Evolutionary conservation across 345 rosid genomes (phyloP).

Genomic region (Microcos paniculata): DNA sequence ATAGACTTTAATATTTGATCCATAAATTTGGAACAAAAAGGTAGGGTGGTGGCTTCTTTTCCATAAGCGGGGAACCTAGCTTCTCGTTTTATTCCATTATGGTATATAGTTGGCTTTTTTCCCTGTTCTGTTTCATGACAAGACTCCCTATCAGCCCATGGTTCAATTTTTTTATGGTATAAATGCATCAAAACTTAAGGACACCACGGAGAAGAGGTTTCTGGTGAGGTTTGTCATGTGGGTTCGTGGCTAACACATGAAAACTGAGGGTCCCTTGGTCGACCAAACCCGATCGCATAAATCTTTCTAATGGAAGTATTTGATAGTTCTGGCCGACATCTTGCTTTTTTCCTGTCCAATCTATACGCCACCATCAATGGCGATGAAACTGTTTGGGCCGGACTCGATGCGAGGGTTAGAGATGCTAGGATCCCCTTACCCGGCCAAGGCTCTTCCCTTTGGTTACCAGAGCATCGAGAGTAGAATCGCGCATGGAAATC

Average conservation of each 20-base stretch:
- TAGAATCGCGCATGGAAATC: not conserved
- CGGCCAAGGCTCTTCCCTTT: not conserved
- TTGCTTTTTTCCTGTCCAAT: conserved; percentile 22
- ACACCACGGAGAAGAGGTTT: not conserved
- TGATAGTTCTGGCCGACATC: conserved; percentile 23
- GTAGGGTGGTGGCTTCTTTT: not conserved
- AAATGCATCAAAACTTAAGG: not conserved
- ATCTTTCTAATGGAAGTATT: not conserved
- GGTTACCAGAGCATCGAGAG: not conserved
- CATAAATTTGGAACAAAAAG: not conserved
- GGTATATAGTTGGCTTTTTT: not conserved
- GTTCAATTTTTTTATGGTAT: not conserved
- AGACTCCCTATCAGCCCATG: conserved; percentile 9
- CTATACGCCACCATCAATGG: conserved; percentile 25
- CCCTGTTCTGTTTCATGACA: conserved; percentile 14
- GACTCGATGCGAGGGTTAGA: not conserved
- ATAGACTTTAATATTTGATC: conserved; percentile 1
- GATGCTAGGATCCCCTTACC: not conserved
- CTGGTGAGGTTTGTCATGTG: not conserved
- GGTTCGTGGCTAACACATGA: conserved; percentile 5
- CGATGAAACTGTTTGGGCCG: not conserved
- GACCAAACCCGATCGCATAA: not conserved
- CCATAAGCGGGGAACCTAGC: not conserved
- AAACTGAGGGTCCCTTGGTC: not conserved
- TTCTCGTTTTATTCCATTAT: not conserved